Conservation (phyloP, 441 rosid species). For the Syzygium syzygioides region DNA sequence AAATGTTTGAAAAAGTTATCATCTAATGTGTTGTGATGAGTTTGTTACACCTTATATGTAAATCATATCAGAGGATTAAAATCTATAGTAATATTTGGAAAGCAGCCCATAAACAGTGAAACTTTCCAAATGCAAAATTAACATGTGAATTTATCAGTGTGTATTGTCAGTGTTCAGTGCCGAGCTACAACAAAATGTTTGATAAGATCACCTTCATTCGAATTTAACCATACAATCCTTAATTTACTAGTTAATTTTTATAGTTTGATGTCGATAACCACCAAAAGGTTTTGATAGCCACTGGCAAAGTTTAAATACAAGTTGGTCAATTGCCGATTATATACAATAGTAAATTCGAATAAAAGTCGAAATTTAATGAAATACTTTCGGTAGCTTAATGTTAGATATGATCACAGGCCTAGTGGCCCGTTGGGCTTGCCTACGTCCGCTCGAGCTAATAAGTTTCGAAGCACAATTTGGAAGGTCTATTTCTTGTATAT, state of each 20-base stretch:
- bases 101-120: neutral
- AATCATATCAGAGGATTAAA: neutral
- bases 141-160: neutral
- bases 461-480: neutral
- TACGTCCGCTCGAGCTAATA: neutral
- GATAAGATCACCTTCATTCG: neutral
- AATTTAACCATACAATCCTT: neutral
- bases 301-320: neutral
- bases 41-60: neutral
- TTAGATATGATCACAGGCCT: neutral
- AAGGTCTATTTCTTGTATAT: neutral
- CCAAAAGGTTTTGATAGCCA: neutral
- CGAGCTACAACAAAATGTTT: neutral
- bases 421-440: neutral
- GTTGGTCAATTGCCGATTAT: neutral
- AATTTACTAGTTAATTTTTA: neutral
- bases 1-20: neutral
- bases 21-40: neutral
- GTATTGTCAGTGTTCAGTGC: fast-evolving
- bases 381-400: neutral
- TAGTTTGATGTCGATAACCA: neutral
- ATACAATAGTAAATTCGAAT: neutral
- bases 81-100: neutral
- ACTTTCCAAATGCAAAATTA: neutral
- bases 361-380: neutral